Base-by-base conservation (phyloP, 2,329 filamentous ascomycete species). In the Xylariaceae sp. region DNA sequence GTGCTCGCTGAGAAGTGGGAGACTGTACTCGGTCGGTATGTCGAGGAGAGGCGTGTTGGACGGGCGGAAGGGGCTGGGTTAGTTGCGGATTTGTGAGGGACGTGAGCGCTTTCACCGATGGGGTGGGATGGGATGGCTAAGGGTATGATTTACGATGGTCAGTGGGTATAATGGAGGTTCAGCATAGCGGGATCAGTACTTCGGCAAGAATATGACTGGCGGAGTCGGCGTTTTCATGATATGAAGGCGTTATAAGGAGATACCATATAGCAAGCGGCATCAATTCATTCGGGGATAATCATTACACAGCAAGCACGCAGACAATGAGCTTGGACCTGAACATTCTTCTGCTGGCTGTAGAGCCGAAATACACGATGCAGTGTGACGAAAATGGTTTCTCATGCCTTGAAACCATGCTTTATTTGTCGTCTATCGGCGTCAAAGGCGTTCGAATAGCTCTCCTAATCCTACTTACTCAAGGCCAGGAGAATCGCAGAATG, bases 61-160 rank as follows among this genome's bases (percentile, higher is more conserved):
- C 78, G 76, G 61, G 86, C 88, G 64, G 89, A 93, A 73, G 79
- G 90, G 72, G 91, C 87, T 11, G 92, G 89, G 11, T 84, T 91
- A 76, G 82, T 81, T 34, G 78, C 76, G 0, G 76, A 77, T 54
- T 61, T 78, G 6, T 78, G 64, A 70, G 30, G n/a, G 23, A 30
- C 17, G 17, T 18, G 17, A 18, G 17, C 17, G 17, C 17, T 18
- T 18, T 18, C 17, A 18, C 17, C 17, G 2, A 18, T 2, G 18
- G 42, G 11, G 50, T 49, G 4, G 45, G 17, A n/a, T 52, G 30
- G n/a, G 23, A 30, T 30, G 23, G 5, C 4, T 30, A 30, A 5
- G 23, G 23, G 23, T 30, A 30, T 30, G 23, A 30, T 35, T 17
- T n/a, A 47, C 15, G 37, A 54, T 42, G n/a, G 15, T 13, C n/a